Conservation (phyloP, 2,329 filamentous ascomycete genomes). For the Emericellopsis atlantica region DNA sequence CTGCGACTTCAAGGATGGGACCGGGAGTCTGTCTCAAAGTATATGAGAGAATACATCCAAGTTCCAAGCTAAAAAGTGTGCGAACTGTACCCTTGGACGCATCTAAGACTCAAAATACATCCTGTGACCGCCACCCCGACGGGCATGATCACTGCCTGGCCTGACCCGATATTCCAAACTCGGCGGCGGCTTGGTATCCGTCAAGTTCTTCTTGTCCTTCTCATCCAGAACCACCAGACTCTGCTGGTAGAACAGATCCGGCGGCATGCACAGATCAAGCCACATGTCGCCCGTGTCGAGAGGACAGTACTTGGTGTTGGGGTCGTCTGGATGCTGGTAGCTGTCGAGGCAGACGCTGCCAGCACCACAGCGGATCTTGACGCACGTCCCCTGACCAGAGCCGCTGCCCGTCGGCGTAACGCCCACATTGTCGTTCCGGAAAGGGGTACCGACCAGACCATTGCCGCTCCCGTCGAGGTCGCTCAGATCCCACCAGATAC, state of each 20-base stretch:
- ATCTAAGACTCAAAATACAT: too few relatives aligned
- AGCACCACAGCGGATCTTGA: constrained; percentile 1
- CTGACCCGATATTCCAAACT: too few relatives aligned
- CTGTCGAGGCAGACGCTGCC: constrained; percentile 2
- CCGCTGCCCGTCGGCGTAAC: constrained; percentile 3
- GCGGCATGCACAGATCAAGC: constrained; percentile 3
- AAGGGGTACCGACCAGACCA: constrained; percentile 4
- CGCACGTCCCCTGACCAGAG: constrained; percentile 1
- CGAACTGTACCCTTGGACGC: too few relatives aligned
- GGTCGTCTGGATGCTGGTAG: constrained; percentile 4
- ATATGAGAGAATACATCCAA: too few relatives aligned
- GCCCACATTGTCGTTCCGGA: constrained; percentile 1
- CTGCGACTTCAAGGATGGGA: too few relatives aligned
- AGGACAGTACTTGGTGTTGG: constrained; percentile 3
- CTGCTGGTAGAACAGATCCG: not conserved
- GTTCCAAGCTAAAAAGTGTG: too few relatives aligned
- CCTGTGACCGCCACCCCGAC: too few relatives aligned
- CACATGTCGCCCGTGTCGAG: constrained; percentile 3
- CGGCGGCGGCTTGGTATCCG: too few relatives aligned
- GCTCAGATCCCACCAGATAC: constrained; percentile 4
- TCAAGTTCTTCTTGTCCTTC: too few relatives aligned
- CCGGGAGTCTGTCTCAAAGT: too few relatives aligned
- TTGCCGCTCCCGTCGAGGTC: constrained; percentile 4
- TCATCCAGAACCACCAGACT: too few relatives aligned
- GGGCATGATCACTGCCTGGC: too few relatives aligned